phyloP scores from a whole-genome alignment of 495 filamentous ascomycete genomes.

The Trichoderma virens region DNA sequence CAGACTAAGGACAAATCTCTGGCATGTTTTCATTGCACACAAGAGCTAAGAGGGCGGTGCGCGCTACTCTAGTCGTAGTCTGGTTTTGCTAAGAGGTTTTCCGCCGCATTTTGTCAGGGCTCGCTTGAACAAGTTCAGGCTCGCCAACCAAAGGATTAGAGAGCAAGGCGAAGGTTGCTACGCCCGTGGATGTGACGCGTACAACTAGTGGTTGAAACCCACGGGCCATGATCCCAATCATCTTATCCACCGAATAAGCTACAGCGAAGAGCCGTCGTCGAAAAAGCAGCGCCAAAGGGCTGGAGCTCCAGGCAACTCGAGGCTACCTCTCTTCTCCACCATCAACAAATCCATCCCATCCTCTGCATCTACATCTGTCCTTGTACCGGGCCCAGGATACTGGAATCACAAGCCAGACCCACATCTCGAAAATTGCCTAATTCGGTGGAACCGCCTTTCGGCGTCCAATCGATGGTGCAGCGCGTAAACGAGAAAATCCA shows the following conservation, averaged over 20 bases:
- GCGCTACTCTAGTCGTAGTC: not conserved
- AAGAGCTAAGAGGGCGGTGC: not conserved
- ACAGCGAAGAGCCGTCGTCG: not conserved
- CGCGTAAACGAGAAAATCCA: not conserved
- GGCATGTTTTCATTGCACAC: not conserved
- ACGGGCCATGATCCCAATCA: too few relatives aligned
- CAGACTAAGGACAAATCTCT: not conserved
- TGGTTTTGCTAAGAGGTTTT: too few relatives aligned
- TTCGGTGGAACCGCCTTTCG: not conserved
- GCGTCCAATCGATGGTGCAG: slow-evolving; percentile 1
- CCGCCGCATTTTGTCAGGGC: too few relatives aligned
- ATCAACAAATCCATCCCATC: not conserved
- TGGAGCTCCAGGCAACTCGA: not conserved
- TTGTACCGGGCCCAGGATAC: not conserved
- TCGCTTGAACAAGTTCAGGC: too few relatives aligned
- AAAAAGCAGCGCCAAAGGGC: too few relatives aligned
- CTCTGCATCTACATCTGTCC: not conserved
- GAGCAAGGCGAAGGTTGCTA: too few relatives aligned
- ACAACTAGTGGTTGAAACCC: too few relatives aligned
- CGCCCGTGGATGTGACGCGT: too few relatives aligned
- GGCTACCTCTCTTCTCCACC: not conserved
- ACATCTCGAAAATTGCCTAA: slow-evolving; percentile 7
- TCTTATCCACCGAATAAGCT: not conserved
- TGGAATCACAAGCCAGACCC: not conserved
- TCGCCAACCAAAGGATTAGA: too few relatives aligned